Evolutionary conservation across 2,329 filamentous ascomycete genomes (phyloP).

Genomic region (Parastagonospora avenae): DNA sequence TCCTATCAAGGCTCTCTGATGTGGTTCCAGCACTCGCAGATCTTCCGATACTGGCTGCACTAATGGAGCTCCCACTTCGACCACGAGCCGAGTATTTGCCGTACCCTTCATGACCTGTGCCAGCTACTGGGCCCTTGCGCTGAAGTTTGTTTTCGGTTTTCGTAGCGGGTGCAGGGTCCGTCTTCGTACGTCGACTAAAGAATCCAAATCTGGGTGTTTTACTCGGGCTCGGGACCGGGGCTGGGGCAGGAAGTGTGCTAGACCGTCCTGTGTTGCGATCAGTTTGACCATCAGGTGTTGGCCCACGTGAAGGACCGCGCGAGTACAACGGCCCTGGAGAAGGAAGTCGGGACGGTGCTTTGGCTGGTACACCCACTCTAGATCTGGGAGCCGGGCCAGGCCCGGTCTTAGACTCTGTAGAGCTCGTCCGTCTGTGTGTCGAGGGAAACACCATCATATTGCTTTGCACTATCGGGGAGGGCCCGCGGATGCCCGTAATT

Average conservation of each 20-base stretch:
- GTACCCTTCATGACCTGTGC: slow-evolving; percentile 93
- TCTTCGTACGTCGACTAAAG: slow-evolving; percentile 75
- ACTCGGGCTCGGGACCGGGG: slow-evolving; percentile 58
- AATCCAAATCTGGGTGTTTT: slow-evolving; percentile 74
- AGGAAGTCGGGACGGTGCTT: slow-evolving; percentile 44
- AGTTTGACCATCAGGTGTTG: slow-evolving; percentile 48
- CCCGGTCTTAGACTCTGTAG: slow-evolving; percentile 49
- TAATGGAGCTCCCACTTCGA: slow-evolving; percentile 66
- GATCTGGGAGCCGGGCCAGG: slow-evolving; percentile 20
- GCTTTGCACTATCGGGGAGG: slow-evolving; percentile 62
- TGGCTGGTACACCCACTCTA: slow-evolving; percentile 33
- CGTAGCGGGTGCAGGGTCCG: slow-evolving; percentile 58
- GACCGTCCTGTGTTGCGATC: slow-evolving; percentile 39
- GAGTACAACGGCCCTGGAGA: slow-evolving; percentile 46
- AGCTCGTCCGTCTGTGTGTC: slow-evolving; percentile 58
- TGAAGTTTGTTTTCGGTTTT: slow-evolving; percentile 61
- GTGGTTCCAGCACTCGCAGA: slow-evolving; percentile 53
- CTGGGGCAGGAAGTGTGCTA: slow-evolving; percentile 53
- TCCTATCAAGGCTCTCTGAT: slow-evolving; percentile 40
- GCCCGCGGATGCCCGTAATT: slow-evolving; percentile 50
- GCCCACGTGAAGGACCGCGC: slow-evolving; percentile 36
- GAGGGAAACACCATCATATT: slow-evolving; percentile 57
- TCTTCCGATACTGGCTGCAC: slow-evolving; percentile 54
- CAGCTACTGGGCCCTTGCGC: slow-evolving; percentile 80
- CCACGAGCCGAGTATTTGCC: slow-evolving; percentile 69